Evolutionary conservation across 2,329 filamentous ascomycete species (phyloP).

Genomic region (Alternaria consortialis): DNA sequence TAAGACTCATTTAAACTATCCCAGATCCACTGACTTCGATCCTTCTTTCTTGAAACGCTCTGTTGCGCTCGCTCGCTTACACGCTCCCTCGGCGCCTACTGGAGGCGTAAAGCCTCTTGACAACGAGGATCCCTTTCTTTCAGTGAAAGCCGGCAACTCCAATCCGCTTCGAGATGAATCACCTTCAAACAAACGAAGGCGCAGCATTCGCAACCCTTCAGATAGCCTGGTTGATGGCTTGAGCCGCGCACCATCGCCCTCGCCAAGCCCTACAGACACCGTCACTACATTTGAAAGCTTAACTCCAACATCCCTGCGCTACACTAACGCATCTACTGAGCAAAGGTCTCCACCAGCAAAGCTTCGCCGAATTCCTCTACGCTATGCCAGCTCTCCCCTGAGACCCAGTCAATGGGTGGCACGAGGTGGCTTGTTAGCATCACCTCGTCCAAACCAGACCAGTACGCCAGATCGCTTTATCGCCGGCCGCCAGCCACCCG

Average conservation of each 20-base stretch:
- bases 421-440: conserved; percentile 33
- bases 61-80: conserved; percentile 12
- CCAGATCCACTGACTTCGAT: background rate
- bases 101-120: background rate
- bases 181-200: background rate
- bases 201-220: conserved; percentile 16
- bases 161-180: background rate
- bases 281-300: conserved; percentile 1
- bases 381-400: conserved; percentile 42
- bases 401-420: conserved; percentile 44
- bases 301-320: background rate
- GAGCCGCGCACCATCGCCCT: conserved; percentile 5
- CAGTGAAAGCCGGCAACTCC: background rate
- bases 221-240: conserved; percentile 12
- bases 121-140: background rate
- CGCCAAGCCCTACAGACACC: background rate
- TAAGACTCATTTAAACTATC: conserved; percentile 22
- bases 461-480: conserved; percentile 68
- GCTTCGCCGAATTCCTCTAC: conserved; percentile 28
- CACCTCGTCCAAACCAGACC: conserved; percentile 29
- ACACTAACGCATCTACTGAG: background rate
- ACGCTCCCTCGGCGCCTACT: conserved; percentile 20
- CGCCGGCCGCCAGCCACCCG: conserved; percentile 55
- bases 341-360: conserved; percentile 1
- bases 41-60: conserved; percentile 3